phyloP scores from a whole-genome alignment of 768 basidiomycete genomes.

The Suillus subluteus region DNA sequence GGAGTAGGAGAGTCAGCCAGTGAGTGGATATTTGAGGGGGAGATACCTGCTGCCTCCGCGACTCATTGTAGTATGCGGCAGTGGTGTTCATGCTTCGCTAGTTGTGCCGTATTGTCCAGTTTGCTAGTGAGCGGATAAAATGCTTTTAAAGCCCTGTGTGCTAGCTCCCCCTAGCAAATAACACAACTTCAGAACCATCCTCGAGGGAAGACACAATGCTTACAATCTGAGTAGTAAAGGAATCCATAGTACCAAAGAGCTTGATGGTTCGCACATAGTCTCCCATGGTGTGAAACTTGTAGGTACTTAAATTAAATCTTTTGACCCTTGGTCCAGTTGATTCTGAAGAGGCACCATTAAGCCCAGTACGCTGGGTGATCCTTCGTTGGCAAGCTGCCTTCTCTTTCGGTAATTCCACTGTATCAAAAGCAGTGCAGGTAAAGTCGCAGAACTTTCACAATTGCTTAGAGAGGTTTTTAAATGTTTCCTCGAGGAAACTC shows the following conservation, averaged over 20 bases:
- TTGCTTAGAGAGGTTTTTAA: too few species aligned
- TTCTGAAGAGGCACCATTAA: too few species aligned
- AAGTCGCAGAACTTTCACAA: too few species aligned
- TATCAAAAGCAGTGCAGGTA: neutral
- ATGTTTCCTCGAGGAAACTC: too few species aligned
- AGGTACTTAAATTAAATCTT: constrained; percentile 16
- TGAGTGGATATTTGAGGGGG: neutral
- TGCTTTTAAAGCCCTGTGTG: constrained; percentile 39
- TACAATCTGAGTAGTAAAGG: too few species aligned
- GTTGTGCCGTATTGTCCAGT: neutral
- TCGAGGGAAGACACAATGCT: too few species aligned
- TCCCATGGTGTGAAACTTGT: constrained; percentile 19
- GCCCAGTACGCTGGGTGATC: too few species aligned
- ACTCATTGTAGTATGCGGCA: too few species aligned
- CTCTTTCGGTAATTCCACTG: too few species aligned
- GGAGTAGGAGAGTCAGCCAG: neutral
- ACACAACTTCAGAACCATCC: neutral
- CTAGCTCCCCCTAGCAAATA: constrained; percentile 38
- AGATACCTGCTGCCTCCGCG: neutral
- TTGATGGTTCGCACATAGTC: constrained; percentile 18
- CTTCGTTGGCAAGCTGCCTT: too few species aligned
- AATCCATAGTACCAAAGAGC: constrained; percentile 37
- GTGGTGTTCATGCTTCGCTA: neutral
- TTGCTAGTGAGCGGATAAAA: constrained; percentile 28
- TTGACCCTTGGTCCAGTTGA: constrained; percentile 8